These are phyloP conservation scores for Avena sativa DNA, from an alignment of 176 grass and related monocot genomes.

Conservation along the genomic window DNA sequence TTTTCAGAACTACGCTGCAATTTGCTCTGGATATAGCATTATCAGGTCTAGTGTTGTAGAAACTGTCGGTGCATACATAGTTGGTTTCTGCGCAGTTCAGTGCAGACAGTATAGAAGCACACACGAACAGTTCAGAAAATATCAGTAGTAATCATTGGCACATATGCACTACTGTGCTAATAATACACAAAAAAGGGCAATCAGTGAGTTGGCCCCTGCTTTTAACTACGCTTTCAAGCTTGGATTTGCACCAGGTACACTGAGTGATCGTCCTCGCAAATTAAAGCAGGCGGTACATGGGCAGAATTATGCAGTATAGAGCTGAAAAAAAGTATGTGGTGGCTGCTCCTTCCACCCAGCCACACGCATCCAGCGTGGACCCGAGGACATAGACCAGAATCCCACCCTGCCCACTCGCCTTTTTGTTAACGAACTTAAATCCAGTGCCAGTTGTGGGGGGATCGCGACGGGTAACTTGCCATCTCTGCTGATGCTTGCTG, in stretches of 20 bases:
- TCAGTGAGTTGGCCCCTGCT: background rate
- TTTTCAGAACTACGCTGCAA: background rate
- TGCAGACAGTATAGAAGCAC: conserved; percentile 14
- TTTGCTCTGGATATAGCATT: background rate
- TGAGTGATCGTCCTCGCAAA: conserved; percentile 38
- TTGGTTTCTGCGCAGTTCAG: background rate
- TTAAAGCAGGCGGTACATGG: conserved; percentile 34
- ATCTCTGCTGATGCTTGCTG: conserved; percentile 54
- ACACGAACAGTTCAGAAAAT: background rate
- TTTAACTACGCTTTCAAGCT: conserved; percentile 27
- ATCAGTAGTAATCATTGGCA: conserved; percentile 7
- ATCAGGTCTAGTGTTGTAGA: background rate
- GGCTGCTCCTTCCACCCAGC: conserved; percentile 48
- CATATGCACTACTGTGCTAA: background rate
- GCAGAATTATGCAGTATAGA: conserved; percentile 43
- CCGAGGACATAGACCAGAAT: conserved; percentile 48
- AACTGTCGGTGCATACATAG: conserved; percentile 34
- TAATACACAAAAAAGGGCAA: conserved; percentile 1
- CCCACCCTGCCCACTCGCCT: conserved; percentile 21
- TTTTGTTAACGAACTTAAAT: conserved; percentile 50
- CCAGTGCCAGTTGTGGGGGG: conserved; percentile 51
- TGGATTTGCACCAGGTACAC: conserved; percentile 30
- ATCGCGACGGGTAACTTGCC: conserved; percentile 64
- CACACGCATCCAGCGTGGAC: conserved; percentile 53
- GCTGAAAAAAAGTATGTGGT: conserved; percentile 30